Base-by-base conservation (phyloP, 2,329 filamentous ascomycete genomes). In the Penicillium sp. region DNA sequence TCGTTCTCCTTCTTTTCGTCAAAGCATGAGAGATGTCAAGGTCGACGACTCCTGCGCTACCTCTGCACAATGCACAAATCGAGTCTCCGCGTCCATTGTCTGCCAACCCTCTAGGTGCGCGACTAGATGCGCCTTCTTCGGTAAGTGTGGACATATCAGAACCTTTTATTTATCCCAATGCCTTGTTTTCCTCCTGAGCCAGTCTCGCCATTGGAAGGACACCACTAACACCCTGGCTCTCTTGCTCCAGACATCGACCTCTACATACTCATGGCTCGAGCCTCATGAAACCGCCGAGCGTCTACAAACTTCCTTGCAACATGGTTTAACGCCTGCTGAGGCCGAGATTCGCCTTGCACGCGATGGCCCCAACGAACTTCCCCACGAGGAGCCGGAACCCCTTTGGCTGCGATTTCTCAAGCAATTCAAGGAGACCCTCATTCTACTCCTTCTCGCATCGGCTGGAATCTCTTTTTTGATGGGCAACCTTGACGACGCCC, bases 351-450 rank as follows among this genome's bases (percentile, higher is more conserved):
- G 93, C 66, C 80, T 96, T 56, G 83, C 87, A 66, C 84, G 88
- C 58, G 85, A 94, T 76, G 94, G 94, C 29, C 86, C 88, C 26
- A 99, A 99, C 73, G 94, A 99, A 74, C 87, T 99, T 34, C 90
- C 94, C 6, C 90, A 95, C 71, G 92, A 97, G 54, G 86, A 90
- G 49, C 90, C 93, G 1, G 94, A 99, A 73, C 92, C 94, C 9
- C 76, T 99, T 52, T 99, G 94, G 91, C 76, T 96, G 49, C 89
- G 94, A 53, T 99, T 99, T 65, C 71, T 96, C 54, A 95, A 95
- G 73, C 94, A 99, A 68, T 99, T 99, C 71, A 91, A 95, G 68
- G 94, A 99, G 69, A 93, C 94, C 0, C 78, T 99, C 50, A 99
- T 99, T 58, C 74, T 97, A 21, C 81, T 99, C n/a, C 81, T 99